Percentiles rank a stretch among this genome's conserved stretches.
These are phyloP conservation scores for Neurospora africana DNA, from an alignment of 495 filamentous ascomycete species.

Conservation along the genomic window DNA sequence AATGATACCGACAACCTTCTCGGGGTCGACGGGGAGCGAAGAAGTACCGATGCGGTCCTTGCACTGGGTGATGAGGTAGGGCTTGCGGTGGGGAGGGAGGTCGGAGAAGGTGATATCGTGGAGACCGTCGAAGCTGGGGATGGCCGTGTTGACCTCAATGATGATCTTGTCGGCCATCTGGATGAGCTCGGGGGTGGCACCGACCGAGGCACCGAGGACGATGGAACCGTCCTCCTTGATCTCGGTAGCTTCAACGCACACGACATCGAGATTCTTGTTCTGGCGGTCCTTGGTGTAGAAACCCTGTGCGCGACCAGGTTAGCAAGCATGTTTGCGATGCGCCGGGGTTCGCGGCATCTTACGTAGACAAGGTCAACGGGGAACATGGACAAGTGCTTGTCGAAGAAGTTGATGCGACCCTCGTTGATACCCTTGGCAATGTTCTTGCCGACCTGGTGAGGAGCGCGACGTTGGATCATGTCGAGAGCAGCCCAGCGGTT, in stretches of 20 bases:
- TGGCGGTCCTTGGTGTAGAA: constrained; percentile 73
- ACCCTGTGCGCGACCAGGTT: constrained; percentile 25
- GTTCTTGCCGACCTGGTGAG: constrained; percentile 86
- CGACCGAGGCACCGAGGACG: constrained; percentile 79
- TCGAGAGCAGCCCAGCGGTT: constrained; percentile 77
- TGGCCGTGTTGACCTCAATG: constrained; percentile 84
- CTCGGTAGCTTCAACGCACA: constrained; percentile 76
- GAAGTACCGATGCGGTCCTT: constrained; percentile 74
- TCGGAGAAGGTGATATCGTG: constrained; percentile 88
- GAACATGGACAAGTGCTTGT: constrained; percentile 91
- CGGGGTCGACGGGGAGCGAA: constrained; percentile 80
- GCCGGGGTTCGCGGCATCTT: neutral
- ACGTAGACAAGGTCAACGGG: constrained; percentile 72
- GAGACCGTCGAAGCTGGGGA: constrained; percentile 76
- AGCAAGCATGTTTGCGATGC: neutral
- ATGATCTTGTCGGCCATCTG: constrained; percentile 90
- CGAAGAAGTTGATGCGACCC: constrained; percentile 84
- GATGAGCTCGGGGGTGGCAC: constrained; percentile 75
- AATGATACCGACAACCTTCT: constrained; percentile 77
- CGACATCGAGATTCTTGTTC: constrained; percentile 62
- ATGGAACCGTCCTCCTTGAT: constrained; percentile 92
- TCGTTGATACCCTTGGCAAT: constrained; percentile 88
- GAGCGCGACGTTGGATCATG: constrained; percentile 79
- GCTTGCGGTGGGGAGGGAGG: constrained; percentile 69
- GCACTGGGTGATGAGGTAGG: constrained; percentile 71